phyloP scores from a whole-genome alignment of 2,329 filamentous ascomycete species.

The Aspergillus oerlinghausenensis region DNA sequence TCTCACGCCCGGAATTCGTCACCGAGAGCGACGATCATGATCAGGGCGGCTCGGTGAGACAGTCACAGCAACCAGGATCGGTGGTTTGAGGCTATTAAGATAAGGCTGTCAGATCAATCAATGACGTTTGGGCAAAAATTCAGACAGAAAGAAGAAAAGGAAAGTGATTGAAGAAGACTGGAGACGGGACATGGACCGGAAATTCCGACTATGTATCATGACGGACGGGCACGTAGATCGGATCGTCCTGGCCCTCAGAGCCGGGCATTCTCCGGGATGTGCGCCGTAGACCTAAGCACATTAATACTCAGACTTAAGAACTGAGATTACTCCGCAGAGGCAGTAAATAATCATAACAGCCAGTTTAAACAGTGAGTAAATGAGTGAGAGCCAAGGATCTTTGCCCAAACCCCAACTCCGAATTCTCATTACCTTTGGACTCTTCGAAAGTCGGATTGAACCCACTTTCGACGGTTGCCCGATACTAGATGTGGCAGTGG shows the following conservation, averaged over 20 bases:
- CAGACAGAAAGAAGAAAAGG: background rate
- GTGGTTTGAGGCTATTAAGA: too few species aligned
- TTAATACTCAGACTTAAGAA: background rate
- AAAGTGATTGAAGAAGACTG: conserved; percentile 1
- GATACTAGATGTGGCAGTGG: background rate
- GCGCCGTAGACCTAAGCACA: background rate
- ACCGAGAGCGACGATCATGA: background rate
- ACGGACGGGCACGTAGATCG: conserved; percentile 11
- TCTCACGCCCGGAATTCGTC: background rate
- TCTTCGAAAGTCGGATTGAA: background rate
- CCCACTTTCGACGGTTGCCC: background rate
- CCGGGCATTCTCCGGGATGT: conserved; percentile 2
- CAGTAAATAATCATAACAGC: background rate
- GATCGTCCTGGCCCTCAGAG: conserved; percentile 12
- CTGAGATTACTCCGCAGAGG: background rate
- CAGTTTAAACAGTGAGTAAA: background rate
- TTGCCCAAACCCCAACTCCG: background rate
- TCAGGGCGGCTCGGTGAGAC: background rate
- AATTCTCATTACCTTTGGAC: too few species aligned
- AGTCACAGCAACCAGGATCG: background rate
- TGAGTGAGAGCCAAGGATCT: background rate
- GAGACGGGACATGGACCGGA: background rate
- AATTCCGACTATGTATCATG: background rate
- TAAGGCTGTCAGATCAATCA: background rate
- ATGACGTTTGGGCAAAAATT: background rate